Evolutionary conservation across 441 rosid species (phyloP).

Genomic region (Rhodomyrtus psidioides): DNA sequence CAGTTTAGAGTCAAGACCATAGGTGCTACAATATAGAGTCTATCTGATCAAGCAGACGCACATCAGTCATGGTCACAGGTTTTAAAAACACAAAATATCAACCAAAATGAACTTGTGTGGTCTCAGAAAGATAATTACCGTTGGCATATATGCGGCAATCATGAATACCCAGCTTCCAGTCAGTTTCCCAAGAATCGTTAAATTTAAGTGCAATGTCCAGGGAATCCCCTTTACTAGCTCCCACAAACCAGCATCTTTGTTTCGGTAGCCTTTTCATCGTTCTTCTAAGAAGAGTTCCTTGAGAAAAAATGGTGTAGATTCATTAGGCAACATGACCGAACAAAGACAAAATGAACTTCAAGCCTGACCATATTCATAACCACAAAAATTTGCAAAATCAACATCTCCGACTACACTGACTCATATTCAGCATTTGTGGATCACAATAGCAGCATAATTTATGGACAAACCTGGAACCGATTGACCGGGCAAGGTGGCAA

Average conservation of each 20-base stretch:
- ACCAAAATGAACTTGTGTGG: neutral
- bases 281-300: slow-evolving; percentile 36
- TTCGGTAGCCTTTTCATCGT: slow-evolving; percentile 34
- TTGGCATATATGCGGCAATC: slow-evolving; percentile 63
- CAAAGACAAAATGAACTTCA: neutral
- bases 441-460: neutral
- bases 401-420: neutral
- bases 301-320: neutral
- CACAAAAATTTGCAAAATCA: neutral
- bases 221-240: slow-evolving; percentile 26
- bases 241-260: slow-evolving; percentile 52
- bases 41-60: neutral
- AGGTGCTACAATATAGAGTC: neutral
- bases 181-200: slow-evolving; percentile 38
- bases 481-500: slow-evolving; percentile 46
- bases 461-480: slow-evolving; percentile 42
- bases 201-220: slow-evolving; percentile 30
- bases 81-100: neutral
- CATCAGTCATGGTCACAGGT: neutral
- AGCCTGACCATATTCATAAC: neutral
- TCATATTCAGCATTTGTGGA: neutral
- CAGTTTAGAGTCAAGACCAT: neutral
- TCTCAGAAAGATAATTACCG: slow-evolving; percentile 19
- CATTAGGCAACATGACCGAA: neutral
- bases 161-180: slow-evolving; percentile 46